These are phyloP conservation scores for Coemansia aciculifera DNA, from an alignment of 192 early-diverging fungal species.

Conservation along the genomic window DNA sequence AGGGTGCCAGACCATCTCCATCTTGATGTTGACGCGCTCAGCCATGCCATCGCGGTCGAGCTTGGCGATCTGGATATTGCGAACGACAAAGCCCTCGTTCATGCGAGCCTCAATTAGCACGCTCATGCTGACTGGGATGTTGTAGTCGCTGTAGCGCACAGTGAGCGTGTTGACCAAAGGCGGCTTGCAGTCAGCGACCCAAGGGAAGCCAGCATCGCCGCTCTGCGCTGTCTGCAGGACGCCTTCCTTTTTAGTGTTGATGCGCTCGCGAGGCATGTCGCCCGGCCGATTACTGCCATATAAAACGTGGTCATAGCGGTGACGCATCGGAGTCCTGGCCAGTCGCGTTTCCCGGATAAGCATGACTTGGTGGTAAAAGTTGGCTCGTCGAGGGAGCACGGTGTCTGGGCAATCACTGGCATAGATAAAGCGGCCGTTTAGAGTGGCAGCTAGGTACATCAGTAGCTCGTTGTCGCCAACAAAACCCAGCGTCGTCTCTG, in stretches of 20 bases:
- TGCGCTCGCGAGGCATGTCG: constrained; percentile 57
- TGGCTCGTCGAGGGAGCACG: constrained; percentile 31
- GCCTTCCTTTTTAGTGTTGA: constrained; percentile 28
- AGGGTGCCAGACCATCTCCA: constrained; percentile 72
- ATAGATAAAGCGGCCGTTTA: constrained; percentile 70
- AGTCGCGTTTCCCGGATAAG: constrained; percentile 51
- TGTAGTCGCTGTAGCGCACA: constrained; percentile 66
- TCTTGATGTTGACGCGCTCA: constrained; percentile 62
- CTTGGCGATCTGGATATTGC: constrained; percentile 57
- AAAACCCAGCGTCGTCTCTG: constrained; percentile 73
- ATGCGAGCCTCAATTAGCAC: constrained; percentile 66
- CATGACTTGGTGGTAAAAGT: constrained; percentile 55
- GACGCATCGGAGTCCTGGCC: constrained; percentile 32
- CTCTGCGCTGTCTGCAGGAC: constrained; percentile 17
- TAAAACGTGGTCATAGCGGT: constrained; percentile 35
- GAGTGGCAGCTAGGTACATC: constrained; percentile 65
- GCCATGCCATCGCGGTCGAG: constrained; percentile 32
- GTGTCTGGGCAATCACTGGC: constrained; percentile 62
- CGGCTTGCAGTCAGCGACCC: constrained; percentile 63
- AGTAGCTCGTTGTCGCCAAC: constrained; percentile 76
- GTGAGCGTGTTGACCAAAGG: constrained; percentile 63
- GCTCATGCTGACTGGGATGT: constrained; percentile 59
- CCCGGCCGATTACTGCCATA: constrained; percentile 42
- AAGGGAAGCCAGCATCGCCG: constrained; percentile 62
- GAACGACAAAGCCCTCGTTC: constrained; percentile 69